Percentiles rank a stretch among this genome's conserved stretches.
phyloP scores from a whole-genome alignment of 495 filamentous ascomycete species.

The Penicillium chermesinum region DNA sequence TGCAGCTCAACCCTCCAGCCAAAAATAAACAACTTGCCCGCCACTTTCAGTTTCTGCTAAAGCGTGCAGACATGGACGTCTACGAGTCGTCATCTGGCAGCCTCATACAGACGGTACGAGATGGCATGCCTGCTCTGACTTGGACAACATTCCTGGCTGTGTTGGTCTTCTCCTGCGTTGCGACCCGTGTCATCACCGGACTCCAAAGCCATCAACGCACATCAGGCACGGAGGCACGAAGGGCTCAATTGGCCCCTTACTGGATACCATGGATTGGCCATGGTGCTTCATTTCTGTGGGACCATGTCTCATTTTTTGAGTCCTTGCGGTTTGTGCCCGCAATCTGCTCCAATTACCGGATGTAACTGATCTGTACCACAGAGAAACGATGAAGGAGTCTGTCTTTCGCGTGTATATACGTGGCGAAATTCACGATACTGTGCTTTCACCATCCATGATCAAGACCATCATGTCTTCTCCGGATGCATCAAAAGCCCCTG shows the following conservation, averaged over 20 bases:
- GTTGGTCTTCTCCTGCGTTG: conserved; percentile 27
- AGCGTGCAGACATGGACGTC: conserved; percentile 16
- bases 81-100: conserved; percentile 10
- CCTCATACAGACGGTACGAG: conserved; percentile 15
- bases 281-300: conserved; percentile 41
- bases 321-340: conserved; percentile 35
- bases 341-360: not conserved
- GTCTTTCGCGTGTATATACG: conserved; percentile 51
- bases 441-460: conserved; percentile 47
- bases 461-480: conserved; percentile 38
- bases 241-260: conserved; percentile 47
- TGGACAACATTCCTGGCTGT: conserved; percentile 24
- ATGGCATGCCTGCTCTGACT: conserved; percentile 11
- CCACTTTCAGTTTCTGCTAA: not conserved
- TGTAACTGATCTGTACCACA: conserved; percentile 19
- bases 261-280: conserved; percentile 58
- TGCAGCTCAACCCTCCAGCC: not conserved
- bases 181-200: conserved; percentile 38
- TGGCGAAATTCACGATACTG: conserved; percentile 44
- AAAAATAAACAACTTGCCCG: not conserved
- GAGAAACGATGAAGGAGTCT: conserved; percentile 35
- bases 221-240: conserved; percentile 18
- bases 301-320: conserved; percentile 38
- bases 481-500: conserved; percentile 25
- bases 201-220: conserved; percentile 26